Conservation (phyloP, 2,329 filamentous ascomycete genomes). For the Colletotrichum noveboracense region DNA sequence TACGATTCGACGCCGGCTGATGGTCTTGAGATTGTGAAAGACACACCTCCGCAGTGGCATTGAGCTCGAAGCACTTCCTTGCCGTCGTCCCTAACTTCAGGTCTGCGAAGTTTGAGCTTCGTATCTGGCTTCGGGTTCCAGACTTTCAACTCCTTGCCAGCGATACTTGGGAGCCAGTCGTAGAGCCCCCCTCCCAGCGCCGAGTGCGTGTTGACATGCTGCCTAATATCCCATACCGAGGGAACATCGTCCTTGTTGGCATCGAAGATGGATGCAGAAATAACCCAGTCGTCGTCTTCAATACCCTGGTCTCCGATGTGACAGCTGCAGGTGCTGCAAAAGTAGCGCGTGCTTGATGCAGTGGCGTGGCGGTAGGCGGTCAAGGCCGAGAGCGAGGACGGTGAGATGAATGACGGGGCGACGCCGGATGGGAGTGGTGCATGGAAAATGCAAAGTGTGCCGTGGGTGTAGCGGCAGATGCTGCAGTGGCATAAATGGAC, state of each 20-base stretch:
- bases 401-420: slow-evolving; percentile 42
- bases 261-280: slow-evolving; percentile 45
- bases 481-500: slow-evolving; percentile 52
- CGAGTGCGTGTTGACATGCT: slow-evolving; percentile 41
- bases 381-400: slow-evolving; percentile 41
- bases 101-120: slow-evolving; percentile 24
- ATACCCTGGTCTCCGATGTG: slow-evolving; percentile 44
- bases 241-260: slow-evolving; percentile 33
- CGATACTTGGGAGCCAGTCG: slow-evolving; percentile 37
- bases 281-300: slow-evolving; percentile 38
- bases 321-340: slow-evolving; percentile 51
- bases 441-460: slow-evolving; percentile 48
- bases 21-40: slow-evolving; percentile 49
- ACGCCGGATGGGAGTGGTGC: slow-evolving; percentile 37
- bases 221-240: slow-evolving; percentile 37
- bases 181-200: slow-evolving; percentile 41
- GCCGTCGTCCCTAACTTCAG: slow-evolving; percentile 39
- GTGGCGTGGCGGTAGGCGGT: slow-evolving; percentile 38
- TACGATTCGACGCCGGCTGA: slow-evolving; percentile 31
- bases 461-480: slow-evolving; percentile 47
- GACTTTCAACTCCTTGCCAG: slow-evolving; percentile 31
- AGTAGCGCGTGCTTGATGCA: slow-evolving; percentile 39
- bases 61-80: slow-evolving; percentile 45
- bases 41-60: slow-evolving; percentile 53
- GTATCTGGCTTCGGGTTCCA: slow-evolving; percentile 40